Conservation (phyloP, 495 filamentous ascomycete genomes). For the Sabuloglossum arenarium region DNA sequence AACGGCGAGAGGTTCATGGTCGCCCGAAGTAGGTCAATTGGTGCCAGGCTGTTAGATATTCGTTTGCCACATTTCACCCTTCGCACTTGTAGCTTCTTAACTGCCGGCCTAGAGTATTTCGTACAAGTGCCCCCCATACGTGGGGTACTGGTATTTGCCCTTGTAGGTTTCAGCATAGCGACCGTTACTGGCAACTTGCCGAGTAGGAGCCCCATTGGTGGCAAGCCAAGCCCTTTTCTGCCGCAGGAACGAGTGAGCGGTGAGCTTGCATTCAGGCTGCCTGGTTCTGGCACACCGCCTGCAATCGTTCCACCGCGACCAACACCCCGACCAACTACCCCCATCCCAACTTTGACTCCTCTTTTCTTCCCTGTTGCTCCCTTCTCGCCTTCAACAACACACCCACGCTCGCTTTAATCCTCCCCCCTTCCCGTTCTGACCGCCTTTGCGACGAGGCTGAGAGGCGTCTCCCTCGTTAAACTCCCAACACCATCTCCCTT, state of each 20-base stretch:
- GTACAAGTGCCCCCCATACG: neutral
- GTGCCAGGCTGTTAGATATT: neutral
- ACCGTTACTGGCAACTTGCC: neutral
- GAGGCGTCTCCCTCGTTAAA: neutral
- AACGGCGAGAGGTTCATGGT: too few relatives aligned
- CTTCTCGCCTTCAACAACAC: neutral
- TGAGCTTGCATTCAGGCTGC: neutral
- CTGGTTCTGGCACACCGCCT: neutral
- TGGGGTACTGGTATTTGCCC: neutral
- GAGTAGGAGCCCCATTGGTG: neutral
- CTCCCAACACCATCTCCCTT: neutral
- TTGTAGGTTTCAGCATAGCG: neutral
- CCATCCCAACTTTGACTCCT: neutral
- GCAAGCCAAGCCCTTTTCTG: neutral
- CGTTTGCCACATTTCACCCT: neutral
- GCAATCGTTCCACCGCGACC: neutral
- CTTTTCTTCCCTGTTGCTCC: neutral
- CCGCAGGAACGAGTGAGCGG: neutral
- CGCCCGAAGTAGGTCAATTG: neutral
- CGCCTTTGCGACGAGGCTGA: neutral
- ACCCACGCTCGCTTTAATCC: neutral
- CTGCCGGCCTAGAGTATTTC: too few relatives aligned
- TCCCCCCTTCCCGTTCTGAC: neutral
- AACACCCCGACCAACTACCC: neutral
- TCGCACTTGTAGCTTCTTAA: too few relatives aligned